Conservation (phyloP, 169 alveolate species). For the Amoebophrya sp. region DNA sequence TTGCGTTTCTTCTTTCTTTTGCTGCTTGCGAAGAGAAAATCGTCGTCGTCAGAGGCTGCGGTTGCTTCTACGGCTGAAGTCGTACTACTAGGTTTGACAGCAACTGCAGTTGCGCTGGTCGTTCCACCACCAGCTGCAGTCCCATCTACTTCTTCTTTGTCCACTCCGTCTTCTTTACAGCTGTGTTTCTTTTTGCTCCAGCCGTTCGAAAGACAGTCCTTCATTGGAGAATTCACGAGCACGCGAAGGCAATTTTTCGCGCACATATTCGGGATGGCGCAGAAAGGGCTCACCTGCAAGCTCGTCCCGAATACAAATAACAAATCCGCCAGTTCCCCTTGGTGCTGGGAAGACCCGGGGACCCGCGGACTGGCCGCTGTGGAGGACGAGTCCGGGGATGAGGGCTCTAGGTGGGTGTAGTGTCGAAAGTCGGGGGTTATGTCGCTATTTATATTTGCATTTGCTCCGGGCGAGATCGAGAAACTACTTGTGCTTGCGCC, state of each 20-base stretch:
- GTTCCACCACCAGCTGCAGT: background rate
- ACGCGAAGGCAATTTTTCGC: background rate
- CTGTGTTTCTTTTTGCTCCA: background rate
- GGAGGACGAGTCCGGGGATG: no score
- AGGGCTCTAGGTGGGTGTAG: no score
- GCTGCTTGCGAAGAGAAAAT: no score
- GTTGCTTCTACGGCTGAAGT: background rate
- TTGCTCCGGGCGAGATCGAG: no score
- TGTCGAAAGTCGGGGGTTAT: no score
- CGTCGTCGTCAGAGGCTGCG: no score
- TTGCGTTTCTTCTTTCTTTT: background rate
- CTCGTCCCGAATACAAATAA: background rate
- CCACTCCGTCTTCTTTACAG: background rate
- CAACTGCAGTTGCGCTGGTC: background rate
- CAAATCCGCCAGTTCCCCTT: background rate
- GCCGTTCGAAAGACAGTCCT: background rate
- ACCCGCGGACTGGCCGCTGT: no score
- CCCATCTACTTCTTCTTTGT: background rate
- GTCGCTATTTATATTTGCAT: no score
- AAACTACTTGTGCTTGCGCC: no score
- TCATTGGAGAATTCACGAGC: background rate
- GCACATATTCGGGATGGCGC: background rate
- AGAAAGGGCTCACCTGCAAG: background rate
- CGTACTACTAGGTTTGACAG: no score
- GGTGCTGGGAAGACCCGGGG: background rate